phyloP scores from a whole-genome alignment of 1,139 yeast genomes.

The Scheffersomyces segobiensis region DNA sequence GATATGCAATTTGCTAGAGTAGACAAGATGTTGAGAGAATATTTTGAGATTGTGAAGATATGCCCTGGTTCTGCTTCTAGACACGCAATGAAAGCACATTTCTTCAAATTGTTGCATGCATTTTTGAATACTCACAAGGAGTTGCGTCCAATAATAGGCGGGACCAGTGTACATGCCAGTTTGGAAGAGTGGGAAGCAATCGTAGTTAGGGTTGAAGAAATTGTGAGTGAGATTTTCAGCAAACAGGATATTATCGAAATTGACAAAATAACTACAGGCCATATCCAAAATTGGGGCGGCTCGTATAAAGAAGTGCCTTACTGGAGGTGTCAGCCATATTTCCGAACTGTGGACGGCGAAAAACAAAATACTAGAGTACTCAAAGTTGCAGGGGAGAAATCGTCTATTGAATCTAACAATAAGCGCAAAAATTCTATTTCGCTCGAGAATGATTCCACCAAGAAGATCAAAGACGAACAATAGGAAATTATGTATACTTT shows the following conservation, averaged over 20 bases:
- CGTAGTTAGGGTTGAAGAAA: slow-evolving; percentile 64
- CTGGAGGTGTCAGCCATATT: slow-evolving; percentile 97
- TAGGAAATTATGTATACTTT: neutral
- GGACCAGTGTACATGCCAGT: slow-evolving; percentile 45
- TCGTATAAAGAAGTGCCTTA: slow-evolving; percentile 81
- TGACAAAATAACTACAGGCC: slow-evolving; percentile 57
- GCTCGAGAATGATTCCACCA: slow-evolving; percentile 1
- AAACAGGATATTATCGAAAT: slow-evolving; percentile 39
- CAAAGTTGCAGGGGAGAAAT: slow-evolving; percentile 31
- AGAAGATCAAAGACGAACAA: slow-evolving; percentile 3
- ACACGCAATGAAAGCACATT: slow-evolving; percentile 87
- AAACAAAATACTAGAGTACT: slow-evolving; percentile 44
- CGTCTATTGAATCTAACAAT: neutral
- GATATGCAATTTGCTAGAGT: slow-evolving; percentile 83
- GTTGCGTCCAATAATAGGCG: slow-evolving; percentile 72
- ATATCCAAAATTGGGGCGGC: slow-evolving; percentile 67
- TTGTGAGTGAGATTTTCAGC: slow-evolving; percentile 57
- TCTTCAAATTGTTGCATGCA: slow-evolving; percentile 81
- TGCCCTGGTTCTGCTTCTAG: slow-evolving; percentile 74
- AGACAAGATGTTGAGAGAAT: slow-evolving; percentile 79
- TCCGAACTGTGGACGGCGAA: slow-evolving; percentile 79
- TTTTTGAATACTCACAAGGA: slow-evolving; percentile 76
- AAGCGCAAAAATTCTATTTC: neutral
- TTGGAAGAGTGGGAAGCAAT: slow-evolving; percentile 68
- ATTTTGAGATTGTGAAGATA: slow-evolving; percentile 75